A percentile compares a stretch with the other conserved stretches of the same genome.
Evolutionary conservation across 805 yeast species (phyloP).

Genomic region (Candida glaebosa): DNA sequence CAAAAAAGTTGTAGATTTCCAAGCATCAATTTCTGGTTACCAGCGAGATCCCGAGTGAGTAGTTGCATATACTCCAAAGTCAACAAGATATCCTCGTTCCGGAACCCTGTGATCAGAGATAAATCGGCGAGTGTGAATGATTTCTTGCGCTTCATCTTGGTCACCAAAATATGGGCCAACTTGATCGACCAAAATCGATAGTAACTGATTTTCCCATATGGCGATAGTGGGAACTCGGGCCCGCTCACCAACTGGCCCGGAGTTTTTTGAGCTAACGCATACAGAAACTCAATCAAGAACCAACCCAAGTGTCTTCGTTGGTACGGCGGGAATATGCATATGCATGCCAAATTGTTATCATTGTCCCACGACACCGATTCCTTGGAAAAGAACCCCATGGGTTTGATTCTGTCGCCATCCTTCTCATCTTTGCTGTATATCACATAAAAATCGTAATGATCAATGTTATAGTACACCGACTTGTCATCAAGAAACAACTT

Average conservation of each 20-base stretch:
- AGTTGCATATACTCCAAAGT: conserved; percentile 55
- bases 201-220: conserved; percentile 74
- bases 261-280: conserved; percentile 56
- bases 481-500: conserved; percentile 87
- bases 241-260: conserved; percentile 68
- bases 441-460: conserved; percentile 75
- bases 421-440: conserved; percentile 49
- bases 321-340: conserved; percentile 87
- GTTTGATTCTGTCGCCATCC: conserved; percentile 26
- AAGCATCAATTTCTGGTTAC: conserved; percentile 14
- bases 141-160: conserved; percentile 6
- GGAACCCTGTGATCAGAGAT: conserved; percentile 57
- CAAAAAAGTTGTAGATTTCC: conserved; percentile 30
- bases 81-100: conserved; percentile 57
- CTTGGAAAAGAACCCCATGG: conserved; percentile 91
- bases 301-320: conserved; percentile 79
- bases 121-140: conserved; percentile 45
- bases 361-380: conserved; percentile 76
- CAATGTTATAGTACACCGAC: conserved; percentile 78
- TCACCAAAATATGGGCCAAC: conserved; percentile 19
- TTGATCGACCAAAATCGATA: conserved; percentile 68
- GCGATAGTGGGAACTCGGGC: conserved; percentile 88
- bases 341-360: conserved; percentile 82
- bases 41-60: conserved; percentile 8
- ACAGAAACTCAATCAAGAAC: conserved; percentile 77